A percentile compares a stretch with the other conserved stretches of the same genome.
These are phyloP conservation scores for Ziziphus jujuba DNA, from an alignment of 306 rosid species.

Conservation along the genomic window DNA sequence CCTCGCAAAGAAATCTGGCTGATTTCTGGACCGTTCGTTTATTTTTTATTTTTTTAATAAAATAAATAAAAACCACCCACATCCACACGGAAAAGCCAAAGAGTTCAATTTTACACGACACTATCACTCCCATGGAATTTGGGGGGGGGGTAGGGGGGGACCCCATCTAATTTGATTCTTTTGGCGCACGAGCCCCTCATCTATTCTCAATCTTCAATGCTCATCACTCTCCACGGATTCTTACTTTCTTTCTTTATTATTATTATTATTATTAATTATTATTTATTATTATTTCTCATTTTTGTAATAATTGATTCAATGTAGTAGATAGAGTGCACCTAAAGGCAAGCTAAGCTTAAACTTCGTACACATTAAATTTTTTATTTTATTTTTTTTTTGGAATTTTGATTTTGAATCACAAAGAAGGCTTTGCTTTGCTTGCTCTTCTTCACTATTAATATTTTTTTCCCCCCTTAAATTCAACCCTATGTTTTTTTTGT, in stretches of 20 bases:
- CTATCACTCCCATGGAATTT: not conserved
- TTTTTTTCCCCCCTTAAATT: no score
- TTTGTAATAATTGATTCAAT: not conserved
- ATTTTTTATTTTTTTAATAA: not conserved
- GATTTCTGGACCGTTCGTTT: conserved; percentile 9
- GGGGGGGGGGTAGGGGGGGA: no score
- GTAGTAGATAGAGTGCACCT: conserved; percentile 10
- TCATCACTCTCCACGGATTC: no score
- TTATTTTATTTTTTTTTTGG: no score
- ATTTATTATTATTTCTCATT: not conserved
- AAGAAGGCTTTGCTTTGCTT: no score
- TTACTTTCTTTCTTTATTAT: not conserved
- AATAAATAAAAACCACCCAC: not conserved
- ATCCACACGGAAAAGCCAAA: not conserved
- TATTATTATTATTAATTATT: not conserved
- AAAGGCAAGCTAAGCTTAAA: conserved; percentile 1
- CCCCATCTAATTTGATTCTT: not conserved
- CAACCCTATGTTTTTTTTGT: no score
- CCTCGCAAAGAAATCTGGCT: conserved; percentile 24
- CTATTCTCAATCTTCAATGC: no score
- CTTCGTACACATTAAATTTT: no score
- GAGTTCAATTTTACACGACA: not conserved
- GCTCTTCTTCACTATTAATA: no score
- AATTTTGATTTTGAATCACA: no score
- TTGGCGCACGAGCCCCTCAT: not conserved